A percentile compares a stretch with the other conserved stretches of the same genome.
Evolutionary conservation across 352 stramenopile species (phyloP).

Genomic region (Albugo laibachii): DNA sequence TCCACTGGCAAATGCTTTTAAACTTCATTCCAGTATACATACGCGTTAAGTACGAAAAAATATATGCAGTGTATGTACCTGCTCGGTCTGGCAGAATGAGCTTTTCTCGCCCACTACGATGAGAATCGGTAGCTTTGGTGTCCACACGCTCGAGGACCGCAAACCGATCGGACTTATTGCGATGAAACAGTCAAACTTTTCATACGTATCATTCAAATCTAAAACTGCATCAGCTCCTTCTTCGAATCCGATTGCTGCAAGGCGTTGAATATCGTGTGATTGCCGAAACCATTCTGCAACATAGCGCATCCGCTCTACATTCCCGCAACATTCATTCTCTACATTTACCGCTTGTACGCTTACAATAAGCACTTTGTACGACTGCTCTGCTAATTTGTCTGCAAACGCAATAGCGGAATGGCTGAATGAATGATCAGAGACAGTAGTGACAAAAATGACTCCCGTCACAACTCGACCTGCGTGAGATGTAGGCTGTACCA

Average conservation of each 20-base stretch:
- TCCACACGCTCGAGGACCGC: constrained; percentile 10
- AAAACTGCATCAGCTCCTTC: constrained; percentile 28
- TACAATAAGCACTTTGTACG: constrained; percentile 72
- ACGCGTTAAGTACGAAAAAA: background rate
- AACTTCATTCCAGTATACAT: constrained; percentile 4
- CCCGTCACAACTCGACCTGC: constrained; percentile 69
- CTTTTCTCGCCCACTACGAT: constrained; percentile 50
- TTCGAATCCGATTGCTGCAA: constrained; percentile 42
- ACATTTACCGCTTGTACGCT: constrained; percentile 14
- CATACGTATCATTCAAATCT: background rate
- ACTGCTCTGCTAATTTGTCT: constrained; percentile 72
- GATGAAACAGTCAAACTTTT: constrained; percentile 36
- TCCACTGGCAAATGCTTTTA: too few relatives aligned
- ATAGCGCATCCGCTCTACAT: constrained; percentile 15
- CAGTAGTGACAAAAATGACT: constrained; percentile 28
- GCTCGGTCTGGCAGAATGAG: constrained; percentile 30
- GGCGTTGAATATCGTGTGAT: constrained; percentile 51
- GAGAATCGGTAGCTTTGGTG: constrained; percentile 16
- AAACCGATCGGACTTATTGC: constrained; percentile 47
- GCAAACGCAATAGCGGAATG: constrained; percentile 52
- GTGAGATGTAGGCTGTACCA: constrained; percentile 50
- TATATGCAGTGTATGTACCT: constrained; percentile 16
- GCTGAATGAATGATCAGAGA: constrained; percentile 5
- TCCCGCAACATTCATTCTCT: constrained; percentile 4
- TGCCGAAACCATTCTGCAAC: constrained; percentile 37